phyloP scores from a whole-genome alignment of 345 rosid species.

The Salix arbutifolia region DNA sequence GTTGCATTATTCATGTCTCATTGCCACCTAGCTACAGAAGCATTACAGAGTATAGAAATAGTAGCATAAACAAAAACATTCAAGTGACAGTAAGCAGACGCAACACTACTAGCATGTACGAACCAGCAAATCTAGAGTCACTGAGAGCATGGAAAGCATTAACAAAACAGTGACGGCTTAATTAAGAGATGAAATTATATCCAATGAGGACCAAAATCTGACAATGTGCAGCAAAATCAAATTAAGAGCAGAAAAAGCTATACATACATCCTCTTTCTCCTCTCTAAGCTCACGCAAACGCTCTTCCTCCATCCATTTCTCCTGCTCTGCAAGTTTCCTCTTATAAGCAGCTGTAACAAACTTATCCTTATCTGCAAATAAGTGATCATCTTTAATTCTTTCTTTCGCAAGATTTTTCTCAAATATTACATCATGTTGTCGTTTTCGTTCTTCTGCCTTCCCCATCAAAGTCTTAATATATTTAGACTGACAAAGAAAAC shows the following conservation, averaged over 20 bases:
- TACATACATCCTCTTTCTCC: slow-evolving; percentile 86
- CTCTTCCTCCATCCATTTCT: slow-evolving; percentile 73
- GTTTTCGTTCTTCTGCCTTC: slow-evolving; percentile 65
- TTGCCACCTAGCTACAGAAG: neutral
- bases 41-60: neutral
- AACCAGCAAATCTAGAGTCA: neutral
- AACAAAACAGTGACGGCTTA: neutral
- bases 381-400: slow-evolving; percentile 78
- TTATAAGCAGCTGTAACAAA: slow-evolving; percentile 72
- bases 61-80: neutral
- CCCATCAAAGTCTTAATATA: slow-evolving; percentile 60
- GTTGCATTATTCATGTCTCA: neutral
- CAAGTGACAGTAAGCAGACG: neutral
- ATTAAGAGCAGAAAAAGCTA: neutral
- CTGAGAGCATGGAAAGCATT: neutral
- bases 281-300: slow-evolving; percentile 64
- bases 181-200: neutral
- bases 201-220: neutral
- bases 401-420: slow-evolving; percentile 85
- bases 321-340: slow-evolving; percentile 81
- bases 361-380: slow-evolving; percentile 80
- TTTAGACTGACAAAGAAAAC: slow-evolving; percentile 51
- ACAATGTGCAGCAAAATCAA: neutral
- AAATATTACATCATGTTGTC: slow-evolving; percentile 69
- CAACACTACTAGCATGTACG: neutral